These are phyloP conservation scores for Colletotrichum coccodes DNA, from an alignment of 2,329 filamentous ascomycete species.

Conservation along the genomic window DNA sequence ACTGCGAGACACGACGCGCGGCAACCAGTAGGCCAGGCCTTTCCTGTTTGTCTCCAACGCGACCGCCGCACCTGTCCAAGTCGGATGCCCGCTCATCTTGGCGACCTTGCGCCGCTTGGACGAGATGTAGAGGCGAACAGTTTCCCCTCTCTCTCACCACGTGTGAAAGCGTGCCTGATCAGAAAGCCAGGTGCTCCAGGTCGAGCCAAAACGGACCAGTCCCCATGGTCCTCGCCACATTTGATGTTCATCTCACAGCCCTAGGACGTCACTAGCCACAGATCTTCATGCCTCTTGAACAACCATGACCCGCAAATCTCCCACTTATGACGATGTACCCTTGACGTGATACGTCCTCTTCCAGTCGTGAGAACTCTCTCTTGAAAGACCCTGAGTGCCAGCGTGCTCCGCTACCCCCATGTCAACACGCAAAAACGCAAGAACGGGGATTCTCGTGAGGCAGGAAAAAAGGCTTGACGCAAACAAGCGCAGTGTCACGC, in stretches of 20 bases:
- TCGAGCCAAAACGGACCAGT: background rate
- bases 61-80: background rate
- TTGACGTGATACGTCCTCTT: constrained; percentile 9
- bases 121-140: background rate
- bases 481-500: constrained; percentile 29
- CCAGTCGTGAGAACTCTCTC: background rate
- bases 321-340: constrained; percentile 20
- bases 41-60: background rate
- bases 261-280: constrained; percentile 34
- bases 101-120: background rate
- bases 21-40: constrained; percentile 7
- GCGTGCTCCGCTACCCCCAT: background rate
- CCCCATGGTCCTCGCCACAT: constrained; percentile 4
- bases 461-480: constrained; percentile 19
- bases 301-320: constrained; percentile 17
- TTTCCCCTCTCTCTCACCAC: constrained; percentile 4
- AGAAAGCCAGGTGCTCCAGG: constrained; percentile 7
- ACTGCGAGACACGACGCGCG: constrained; percentile 31
- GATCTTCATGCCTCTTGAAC: constrained; percentile 28
- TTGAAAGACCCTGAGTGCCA: background rate
- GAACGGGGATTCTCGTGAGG: background rate
- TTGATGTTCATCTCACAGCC: constrained; percentile 15
- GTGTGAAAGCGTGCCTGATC: constrained; percentile 24
- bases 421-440: background rate
- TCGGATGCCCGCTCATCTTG: background rate